These are phyloP conservation scores for Isatis lusitanica DNA, from an alignment of 441 rosid species.

Conservation along the genomic window DNA sequence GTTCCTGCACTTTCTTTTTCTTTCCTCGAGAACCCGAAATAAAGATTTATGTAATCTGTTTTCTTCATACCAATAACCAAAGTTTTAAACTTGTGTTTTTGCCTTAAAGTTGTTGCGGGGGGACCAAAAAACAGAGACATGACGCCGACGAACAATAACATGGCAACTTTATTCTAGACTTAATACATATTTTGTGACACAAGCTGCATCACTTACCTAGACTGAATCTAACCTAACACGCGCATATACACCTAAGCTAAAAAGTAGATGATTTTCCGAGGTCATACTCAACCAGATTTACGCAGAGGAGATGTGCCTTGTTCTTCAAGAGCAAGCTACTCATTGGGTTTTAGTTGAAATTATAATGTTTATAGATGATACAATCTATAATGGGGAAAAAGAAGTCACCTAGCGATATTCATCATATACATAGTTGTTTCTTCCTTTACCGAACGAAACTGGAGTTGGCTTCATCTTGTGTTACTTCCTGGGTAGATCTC, in stretches of 20 bases:
- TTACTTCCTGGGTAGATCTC: constrained; percentile 72
- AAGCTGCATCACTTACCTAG: constrained; percentile 20
- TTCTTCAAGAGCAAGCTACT: constrained; percentile 4
- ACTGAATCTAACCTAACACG: constrained; percentile 32
- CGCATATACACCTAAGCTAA: constrained; percentile 7
- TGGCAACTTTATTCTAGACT: constrained; percentile 18
- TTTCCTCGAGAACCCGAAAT: background rate
- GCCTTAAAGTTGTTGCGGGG: constrained; percentile 6
- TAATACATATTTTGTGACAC: constrained; percentile 20
- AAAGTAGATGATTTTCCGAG: background rate
- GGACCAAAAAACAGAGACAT: constrained; percentile 8
- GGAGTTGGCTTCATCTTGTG: constrained; percentile 46
- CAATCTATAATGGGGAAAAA: background rate
- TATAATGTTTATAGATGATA: background rate
- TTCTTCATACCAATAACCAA: background rate
- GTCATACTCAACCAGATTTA: constrained; percentile 9
- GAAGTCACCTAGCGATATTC: constrained; percentile 31
- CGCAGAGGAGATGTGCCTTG: constrained; percentile 4
- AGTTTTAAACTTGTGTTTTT: background rate
- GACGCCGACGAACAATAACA: constrained; percentile 12
- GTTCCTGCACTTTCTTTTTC: background rate
- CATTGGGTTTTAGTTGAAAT: background rate
- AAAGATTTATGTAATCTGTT: background rate
- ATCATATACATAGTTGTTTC: constrained; percentile 27
- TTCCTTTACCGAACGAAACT: background rate